These are phyloP conservation scores for Camellia granthamiana DNA, from an alignment of 148 eudicot species.

Conservation along the genomic window DNA sequence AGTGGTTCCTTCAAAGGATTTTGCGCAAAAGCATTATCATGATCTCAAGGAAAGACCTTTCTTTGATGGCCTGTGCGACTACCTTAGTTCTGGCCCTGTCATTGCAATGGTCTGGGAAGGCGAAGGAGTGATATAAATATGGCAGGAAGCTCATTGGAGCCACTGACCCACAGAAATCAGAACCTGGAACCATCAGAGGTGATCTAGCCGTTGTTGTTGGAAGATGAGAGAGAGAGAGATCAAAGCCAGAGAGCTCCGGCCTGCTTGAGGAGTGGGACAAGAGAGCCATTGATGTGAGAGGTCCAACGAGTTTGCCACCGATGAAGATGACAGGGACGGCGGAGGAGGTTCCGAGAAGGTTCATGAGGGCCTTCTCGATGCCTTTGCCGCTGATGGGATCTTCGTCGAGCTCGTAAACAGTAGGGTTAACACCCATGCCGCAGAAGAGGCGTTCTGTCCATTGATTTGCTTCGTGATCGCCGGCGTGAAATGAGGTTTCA, in stretches of 20 bases:
- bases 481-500: no score
- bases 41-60: conserved; percentile 96
- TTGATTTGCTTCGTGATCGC: no score
- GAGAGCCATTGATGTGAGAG: conserved; percentile 63
- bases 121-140: conserved; percentile 87
- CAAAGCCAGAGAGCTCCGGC: conserved; percentile 41
- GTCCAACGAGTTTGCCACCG: conserved; percentile 66
- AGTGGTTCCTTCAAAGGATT: conserved; percentile 74
- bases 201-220: conserved; percentile 96
- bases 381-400: conserved; percentile 13
- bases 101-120: conserved; percentile 99
- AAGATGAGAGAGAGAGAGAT: conserved; percentile 27
- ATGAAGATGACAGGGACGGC: conserved; percentile 56
- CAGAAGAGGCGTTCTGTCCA: no score
- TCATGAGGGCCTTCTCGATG: conserved; percentile 32
- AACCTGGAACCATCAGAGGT: conserved; percentile 98
- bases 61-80: conserved; percentile 86
- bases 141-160: conserved; percentile 99
- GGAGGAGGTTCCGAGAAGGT: conserved; percentile 16
- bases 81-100: conserved; percentile 98
- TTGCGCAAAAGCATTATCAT: conserved; percentile 90
- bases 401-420: no score
- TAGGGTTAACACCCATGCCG: no score
- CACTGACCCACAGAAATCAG: conserved; percentile 95
- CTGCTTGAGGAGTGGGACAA: conserved; percentile 71